Conservation (phyloP, 2,329 filamentous ascomycete species). For the Cercospora sp. region DNA sequence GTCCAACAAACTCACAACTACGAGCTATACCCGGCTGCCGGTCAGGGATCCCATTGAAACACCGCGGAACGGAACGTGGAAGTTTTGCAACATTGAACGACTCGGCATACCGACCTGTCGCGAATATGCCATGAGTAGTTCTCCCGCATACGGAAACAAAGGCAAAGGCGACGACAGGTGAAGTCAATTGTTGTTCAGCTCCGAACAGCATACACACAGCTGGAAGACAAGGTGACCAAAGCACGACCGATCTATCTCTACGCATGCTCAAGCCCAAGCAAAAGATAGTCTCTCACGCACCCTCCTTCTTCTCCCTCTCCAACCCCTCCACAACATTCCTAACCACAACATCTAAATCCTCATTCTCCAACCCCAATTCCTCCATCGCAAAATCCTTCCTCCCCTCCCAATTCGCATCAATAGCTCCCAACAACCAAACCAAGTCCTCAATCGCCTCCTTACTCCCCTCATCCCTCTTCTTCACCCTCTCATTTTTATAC, state of each 20-base stretch:
- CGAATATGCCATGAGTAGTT: background rate
- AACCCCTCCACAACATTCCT: slow-evolving; percentile 34
- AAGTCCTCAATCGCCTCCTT: slow-evolving; percentile 34
- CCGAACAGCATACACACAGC: background rate
- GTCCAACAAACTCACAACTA: background rate
- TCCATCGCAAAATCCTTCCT: slow-evolving; percentile 44
- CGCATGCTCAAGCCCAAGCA: background rate
- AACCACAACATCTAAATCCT: slow-evolving; percentile 43
- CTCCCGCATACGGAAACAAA: background rate
- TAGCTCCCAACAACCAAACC: slow-evolving; percentile 35
- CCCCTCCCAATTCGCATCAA: slow-evolving; percentile 37
- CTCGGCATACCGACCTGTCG: background rate
- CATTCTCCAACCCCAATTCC: slow-evolving; percentile 44
- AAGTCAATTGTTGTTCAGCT: background rate
- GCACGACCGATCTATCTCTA: background rate
- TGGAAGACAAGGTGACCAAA: background rate
- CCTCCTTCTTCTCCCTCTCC: background rate
- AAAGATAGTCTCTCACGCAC: background rate
- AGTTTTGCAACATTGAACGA: background rate
- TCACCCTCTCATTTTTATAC: slow-evolving; percentile 36
- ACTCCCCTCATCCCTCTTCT: slow-evolving; percentile 43
- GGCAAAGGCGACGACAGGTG: background rate
- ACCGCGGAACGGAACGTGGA: background rate
- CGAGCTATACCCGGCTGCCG: background rate
- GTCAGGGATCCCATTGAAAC: background rate